Conservation (phyloP, 176 grass and related monocot species). For the Puccinellia tenuiflora region DNA sequence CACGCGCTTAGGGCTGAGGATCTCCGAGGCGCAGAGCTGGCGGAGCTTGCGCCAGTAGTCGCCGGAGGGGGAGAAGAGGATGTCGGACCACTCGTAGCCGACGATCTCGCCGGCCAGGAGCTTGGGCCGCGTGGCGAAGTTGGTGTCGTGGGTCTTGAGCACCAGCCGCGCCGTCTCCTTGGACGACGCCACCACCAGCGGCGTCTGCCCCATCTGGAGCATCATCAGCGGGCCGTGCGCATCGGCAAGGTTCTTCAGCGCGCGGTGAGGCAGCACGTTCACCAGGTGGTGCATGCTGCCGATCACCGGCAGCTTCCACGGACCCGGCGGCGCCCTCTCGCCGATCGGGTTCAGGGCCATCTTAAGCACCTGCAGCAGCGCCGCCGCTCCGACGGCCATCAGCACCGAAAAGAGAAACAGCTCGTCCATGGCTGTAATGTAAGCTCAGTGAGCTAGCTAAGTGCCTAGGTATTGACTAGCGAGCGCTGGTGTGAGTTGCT, state of each 20-base stretch:
- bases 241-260: not conserved
- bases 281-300: constrained; percentile 58
- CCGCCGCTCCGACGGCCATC: not conserved
- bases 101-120: constrained; percentile 46
- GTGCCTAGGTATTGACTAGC: not conserved
- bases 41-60: constrained; percentile 57
- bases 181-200: constrained; percentile 32
- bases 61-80: constrained; percentile 53
- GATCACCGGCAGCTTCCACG: constrained; percentile 44
- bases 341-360: not conserved
- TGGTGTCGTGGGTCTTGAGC: constrained; percentile 53
- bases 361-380: constrained; percentile 28
- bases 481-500: not conserved
- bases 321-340: constrained; percentile 27
- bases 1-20: constrained; percentile 44
- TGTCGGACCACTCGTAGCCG: constrained; percentile 40
- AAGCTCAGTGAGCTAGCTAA: not conserved
- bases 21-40: constrained; percentile 42
- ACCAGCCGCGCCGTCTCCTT: constrained; percentile 36
- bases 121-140: constrained; percentile 45
- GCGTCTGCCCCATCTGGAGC: constrained; percentile 35
- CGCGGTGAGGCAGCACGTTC: constrained; percentile 38
- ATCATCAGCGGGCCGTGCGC: constrained; percentile 40
- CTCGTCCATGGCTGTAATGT: constrained; percentile 20
- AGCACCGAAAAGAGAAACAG: constrained; percentile 8